A percentile compares a stretch with the other conserved stretches of the same genome.
Conservation (phyloP, 768 basidiomycete species). For the Vararia minispora region DNA sequence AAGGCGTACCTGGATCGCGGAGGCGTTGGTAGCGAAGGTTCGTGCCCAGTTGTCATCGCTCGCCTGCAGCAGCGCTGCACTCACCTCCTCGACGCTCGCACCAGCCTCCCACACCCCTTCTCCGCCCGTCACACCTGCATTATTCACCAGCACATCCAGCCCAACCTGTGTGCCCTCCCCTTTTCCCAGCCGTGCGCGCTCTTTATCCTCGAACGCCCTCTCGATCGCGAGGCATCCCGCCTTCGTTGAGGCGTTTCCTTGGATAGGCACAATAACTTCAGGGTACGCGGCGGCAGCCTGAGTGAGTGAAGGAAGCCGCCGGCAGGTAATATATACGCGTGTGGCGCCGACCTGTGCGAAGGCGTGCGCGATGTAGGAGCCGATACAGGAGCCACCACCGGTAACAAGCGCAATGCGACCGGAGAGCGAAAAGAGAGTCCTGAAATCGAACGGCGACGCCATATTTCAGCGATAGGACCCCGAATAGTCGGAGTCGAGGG, state of each 20-base stretch:
- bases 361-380: slow-evolving; percentile 12
- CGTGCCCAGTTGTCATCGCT: slow-evolving; percentile 9
- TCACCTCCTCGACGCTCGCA: slow-evolving; percentile 7
- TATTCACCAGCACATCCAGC: slow-evolving; percentile 10
- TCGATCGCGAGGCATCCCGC: slow-evolving; percentile 8
- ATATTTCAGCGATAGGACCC: too few relatives aligned
- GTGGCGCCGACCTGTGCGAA: slow-evolving; percentile 8
- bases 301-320: slow-evolving; percentile 7
- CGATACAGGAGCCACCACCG: slow-evolving; percentile 7
- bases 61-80: slow-evolving; percentile 11
- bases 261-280: slow-evolving; percentile 5
- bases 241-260: slow-evolving; percentile 10
- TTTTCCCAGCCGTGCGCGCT: background rate
- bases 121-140: slow-evolving; percentile 5
- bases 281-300: background rate
- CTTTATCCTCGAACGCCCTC: slow-evolving; percentile 4
- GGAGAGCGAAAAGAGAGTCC: slow-evolving; percentile 4
- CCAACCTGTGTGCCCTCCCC: slow-evolving; percentile 2
- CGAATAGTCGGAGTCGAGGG: too few relatives aligned
- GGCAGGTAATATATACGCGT: slow-evolving; percentile 14
- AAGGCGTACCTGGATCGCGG: slow-evolving; percentile 8
- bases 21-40: slow-evolving; percentile 9
- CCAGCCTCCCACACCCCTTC: slow-evolving; percentile 9
- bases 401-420: slow-evolving; percentile 6
- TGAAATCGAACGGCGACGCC: too few relatives aligned